Conservation (phyloP, 345 rosid genomes). For the Luvunga scandens region DNA sequence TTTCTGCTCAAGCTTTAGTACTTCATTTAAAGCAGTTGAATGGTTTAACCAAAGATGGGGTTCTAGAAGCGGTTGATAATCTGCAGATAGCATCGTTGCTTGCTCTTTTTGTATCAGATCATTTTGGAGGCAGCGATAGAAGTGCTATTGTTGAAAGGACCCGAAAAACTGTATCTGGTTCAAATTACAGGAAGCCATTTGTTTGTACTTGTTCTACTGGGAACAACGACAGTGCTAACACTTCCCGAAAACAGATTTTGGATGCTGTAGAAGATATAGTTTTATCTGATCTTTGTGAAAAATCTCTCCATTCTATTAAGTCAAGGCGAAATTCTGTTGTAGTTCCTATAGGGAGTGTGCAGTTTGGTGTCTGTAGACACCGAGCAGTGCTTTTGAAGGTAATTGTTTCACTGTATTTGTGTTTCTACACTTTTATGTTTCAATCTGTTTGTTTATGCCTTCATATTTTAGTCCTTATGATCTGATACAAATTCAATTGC, state of each 20-base stretch:
- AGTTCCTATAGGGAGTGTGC: slow-evolving; percentile 81
- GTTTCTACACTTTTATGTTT: neutral
- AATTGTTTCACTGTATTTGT: neutral
- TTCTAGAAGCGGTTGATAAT: slow-evolving; percentile 39
- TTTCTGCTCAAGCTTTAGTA: slow-evolving; percentile 70
- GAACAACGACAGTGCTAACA: slow-evolving; percentile 37
- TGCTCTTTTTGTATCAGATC: slow-evolving; percentile 94
- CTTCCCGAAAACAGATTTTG: slow-evolving; percentile 34
- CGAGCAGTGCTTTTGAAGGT: slow-evolving; percentile 96
- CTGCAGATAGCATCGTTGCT: slow-evolving; percentile 72
- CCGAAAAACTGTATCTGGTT: slow-evolving; percentile 74
- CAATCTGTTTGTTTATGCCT: slow-evolving; percentile 6
- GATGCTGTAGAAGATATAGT: slow-evolving; percentile 46
- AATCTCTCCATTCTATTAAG: slow-evolving; percentile 66
- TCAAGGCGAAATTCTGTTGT: slow-evolving; percentile 60
- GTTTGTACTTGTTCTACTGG: slow-evolving; percentile 92
- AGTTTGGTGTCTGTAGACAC: slow-evolving; percentile 92
- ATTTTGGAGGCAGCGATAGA: slow-evolving; percentile 96
- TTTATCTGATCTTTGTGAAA: slow-evolving; percentile 79
- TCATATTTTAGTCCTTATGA: slow-evolving; percentile 3
- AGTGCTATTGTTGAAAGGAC: slow-evolving; percentile 60
- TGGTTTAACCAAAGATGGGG: slow-evolving; percentile 41
- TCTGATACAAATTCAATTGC: slow-evolving; percentile 21
- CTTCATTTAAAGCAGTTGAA: slow-evolving; percentile 51
- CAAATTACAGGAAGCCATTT: slow-evolving; percentile 82